Evolutionary conservation across 768 basidiomycete genomes (phyloP), one percentile per base, ranked within the genome.

Genomic region (Podaxis sp.): DNA sequence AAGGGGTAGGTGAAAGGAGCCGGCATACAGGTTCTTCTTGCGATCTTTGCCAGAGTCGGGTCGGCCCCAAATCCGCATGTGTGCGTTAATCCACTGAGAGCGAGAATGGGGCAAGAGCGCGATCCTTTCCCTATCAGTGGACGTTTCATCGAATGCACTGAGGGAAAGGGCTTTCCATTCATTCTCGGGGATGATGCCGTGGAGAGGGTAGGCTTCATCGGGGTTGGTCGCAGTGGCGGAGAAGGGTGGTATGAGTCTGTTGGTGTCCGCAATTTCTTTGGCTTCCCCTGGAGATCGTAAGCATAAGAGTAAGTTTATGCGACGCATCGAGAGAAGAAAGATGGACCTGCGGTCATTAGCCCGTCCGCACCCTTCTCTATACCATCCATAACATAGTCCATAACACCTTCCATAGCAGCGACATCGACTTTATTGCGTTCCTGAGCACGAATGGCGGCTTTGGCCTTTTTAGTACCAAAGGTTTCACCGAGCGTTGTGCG

Each of bases 391-490:
- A 99, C 78, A 74, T 91, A 88, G 61, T 83, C 84, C 67, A 87
- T 87, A 38, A 93, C 93, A 8, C 86, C 85, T 72, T 91, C 84
- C 91, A 97, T 96, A 2, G 94, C 93, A 62, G 82, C 79, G 20
- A 91, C 86, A 76, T 97, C 95, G 40, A 99, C 88, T 72, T 87
- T 88, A 76, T 96, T 96, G 66, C 96, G 84, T 75, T 96, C 95
- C 58, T 84, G 84, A 3, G 94, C 90, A 57, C 85, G 85, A 70
- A 98, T 95, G 30, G 86, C 87, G 10, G 86, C 85, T 73, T 93
- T 90, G 50, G 95, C 93, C 72, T 97, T 99, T 77, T 95, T 93
- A 26, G 95, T 96, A 22, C 96, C 96, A 66, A 99, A 99, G 1
- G 91, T 86, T 73, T 95, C 89, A 36, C 96, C 95, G 1, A 99